These are phyloP conservation scores for Mucor circinelloides DNA, from an alignment of 371 early-diverging fungal species.

Conservation along the genomic window DNA sequence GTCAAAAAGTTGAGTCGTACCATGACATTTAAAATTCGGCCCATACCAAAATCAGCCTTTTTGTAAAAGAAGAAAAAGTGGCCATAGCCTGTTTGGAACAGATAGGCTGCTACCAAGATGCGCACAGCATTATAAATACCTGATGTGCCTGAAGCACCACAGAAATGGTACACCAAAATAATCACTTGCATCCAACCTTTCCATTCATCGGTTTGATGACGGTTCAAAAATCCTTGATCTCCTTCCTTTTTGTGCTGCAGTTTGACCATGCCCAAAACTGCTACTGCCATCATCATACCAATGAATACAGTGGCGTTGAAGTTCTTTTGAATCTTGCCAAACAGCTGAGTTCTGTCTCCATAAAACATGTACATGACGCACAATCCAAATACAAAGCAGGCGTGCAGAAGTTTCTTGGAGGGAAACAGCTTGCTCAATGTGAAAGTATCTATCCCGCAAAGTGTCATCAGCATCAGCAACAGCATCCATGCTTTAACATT, in stretches of 20 bases:
- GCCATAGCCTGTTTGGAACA: conserved; percentile 83
- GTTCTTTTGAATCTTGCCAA: conserved; percentile 69
- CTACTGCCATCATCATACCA: conserved; percentile 34
- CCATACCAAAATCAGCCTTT: conserved; percentile 68
- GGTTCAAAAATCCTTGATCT: conserved; percentile 65
- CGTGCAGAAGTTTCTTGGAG: not conserved
- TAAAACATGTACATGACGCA: conserved; percentile 61
- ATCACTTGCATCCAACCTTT: conserved; percentile 88
- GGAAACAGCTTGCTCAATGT: not conserved
- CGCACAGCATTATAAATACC: conserved; percentile 75
- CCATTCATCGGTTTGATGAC: conserved; percentile 85
- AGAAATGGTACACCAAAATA: conserved; percentile 74
- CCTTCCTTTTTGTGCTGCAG: conserved; percentile 24
- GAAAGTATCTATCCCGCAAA: not conserved
- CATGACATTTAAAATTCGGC: conserved; percentile 62
- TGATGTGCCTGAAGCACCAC: conserved; percentile 63
- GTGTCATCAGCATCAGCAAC: not conserved
- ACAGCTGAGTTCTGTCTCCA: conserved; percentile 68
- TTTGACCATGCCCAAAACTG: conserved; percentile 49
- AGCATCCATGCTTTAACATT: too few relatives aligned
- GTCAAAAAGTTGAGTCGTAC: conserved; percentile 74
- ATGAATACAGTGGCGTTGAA: conserved; percentile 50
- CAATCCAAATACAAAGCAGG: conserved; percentile 47
- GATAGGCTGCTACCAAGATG: conserved; percentile 72
- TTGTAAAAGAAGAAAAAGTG: conserved; percentile 74